Conservation (phyloP, 78 protist genomes). For the Guillardia theta region DNA sequence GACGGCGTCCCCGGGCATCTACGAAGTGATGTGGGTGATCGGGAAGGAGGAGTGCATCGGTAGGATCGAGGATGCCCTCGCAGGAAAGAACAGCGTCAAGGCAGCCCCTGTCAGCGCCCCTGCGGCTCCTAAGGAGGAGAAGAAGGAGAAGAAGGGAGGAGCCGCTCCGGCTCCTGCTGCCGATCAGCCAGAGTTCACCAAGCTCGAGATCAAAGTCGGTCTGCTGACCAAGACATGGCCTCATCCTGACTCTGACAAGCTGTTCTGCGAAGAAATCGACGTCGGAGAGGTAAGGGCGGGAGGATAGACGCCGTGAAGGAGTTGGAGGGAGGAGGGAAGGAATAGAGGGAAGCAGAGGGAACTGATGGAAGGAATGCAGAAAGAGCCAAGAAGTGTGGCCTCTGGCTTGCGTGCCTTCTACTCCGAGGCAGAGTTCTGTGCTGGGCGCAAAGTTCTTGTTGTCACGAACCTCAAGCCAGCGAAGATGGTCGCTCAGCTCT, state of each 20-base stretch:
- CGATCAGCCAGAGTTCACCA: conserved; percentile 34
- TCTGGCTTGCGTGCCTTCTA: conserved; percentile 36
- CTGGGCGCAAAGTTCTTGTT: conserved; percentile 20
- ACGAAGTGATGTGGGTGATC: conserved; percentile 22
- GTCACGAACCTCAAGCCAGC: conserved; percentile 28
- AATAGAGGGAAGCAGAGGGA: no score
- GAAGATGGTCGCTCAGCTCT: background rate
- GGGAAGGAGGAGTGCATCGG: background rate
- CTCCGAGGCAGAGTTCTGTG: background rate
- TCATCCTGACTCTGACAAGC: conserved; percentile 28
- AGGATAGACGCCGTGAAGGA: background rate
- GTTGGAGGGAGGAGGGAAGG: background rate
- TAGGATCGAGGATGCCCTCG: background rate
- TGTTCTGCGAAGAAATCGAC: conserved; percentile 25
- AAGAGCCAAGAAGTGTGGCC: no score
- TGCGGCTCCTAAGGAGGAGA: background rate
- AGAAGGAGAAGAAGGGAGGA: conserved; percentile 11
- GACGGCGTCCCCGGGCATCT: conserved; percentile 15
- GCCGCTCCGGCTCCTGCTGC: background rate
- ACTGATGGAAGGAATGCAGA: no score
- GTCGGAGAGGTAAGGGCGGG: background rate
- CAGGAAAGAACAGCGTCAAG: background rate
- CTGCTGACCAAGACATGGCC: conserved; percentile 18
- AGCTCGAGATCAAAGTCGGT: conserved; percentile 1
- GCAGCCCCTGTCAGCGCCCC: background rate